A percentile compares a stretch with the other conserved stretches of the same genome.
Evolutionary conservation across 192 early-diverging fungal genomes (phyloP).

Genomic region (Coemansia umbellata): DNA sequence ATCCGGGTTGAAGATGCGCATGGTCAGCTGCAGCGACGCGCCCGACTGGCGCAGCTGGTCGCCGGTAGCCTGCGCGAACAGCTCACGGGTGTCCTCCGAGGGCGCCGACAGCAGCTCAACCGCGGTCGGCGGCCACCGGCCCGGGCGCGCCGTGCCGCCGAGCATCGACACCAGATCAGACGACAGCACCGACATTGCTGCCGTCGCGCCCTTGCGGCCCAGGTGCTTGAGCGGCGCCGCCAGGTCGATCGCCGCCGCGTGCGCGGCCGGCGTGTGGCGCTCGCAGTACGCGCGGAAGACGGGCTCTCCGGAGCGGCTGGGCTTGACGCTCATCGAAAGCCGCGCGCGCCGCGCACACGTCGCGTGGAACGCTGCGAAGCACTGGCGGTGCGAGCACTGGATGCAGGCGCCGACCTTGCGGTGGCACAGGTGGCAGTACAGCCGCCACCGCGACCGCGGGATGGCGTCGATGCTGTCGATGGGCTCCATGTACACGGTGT

Average conservation of each 20-base stretch:
- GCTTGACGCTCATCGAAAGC: conserved; percentile 81
- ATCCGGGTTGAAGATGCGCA: conserved; percentile 36
- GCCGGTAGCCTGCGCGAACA: conserved; percentile 5
- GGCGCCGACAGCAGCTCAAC: conserved; percentile 4
- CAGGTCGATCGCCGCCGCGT: conserved; percentile 24
- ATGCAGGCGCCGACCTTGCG: conserved; percentile 83
- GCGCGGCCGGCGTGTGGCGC: conserved; percentile 75
- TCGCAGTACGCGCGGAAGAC: conserved; percentile 81
- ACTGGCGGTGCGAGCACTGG: conserved; percentile 88
- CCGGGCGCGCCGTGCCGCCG: too few relatives aligned
- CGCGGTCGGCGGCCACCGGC: conserved; percentile 7
- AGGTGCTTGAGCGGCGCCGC: conserved; percentile 24
- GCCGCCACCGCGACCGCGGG: conserved; percentile 81
- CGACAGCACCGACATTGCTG: conserved; percentile 19
- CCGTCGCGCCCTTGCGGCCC: neutral
- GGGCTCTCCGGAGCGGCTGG: conserved; percentile 59
- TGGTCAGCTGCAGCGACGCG: conserved; percentile 45
- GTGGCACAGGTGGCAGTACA: conserved; percentile 87
- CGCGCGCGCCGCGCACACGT: conserved; percentile 87
- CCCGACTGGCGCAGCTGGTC: neutral
- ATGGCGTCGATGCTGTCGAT: conserved; percentile 90
- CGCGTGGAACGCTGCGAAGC: conserved; percentile 88
- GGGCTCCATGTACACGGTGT: conserved; percentile 96
- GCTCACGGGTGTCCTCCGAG: neutral
- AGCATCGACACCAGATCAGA: conserved; percentile 16